phyloP scores from a whole-genome alignment of 345 rosid species.

The Bruguiera gymnorhiza region DNA sequence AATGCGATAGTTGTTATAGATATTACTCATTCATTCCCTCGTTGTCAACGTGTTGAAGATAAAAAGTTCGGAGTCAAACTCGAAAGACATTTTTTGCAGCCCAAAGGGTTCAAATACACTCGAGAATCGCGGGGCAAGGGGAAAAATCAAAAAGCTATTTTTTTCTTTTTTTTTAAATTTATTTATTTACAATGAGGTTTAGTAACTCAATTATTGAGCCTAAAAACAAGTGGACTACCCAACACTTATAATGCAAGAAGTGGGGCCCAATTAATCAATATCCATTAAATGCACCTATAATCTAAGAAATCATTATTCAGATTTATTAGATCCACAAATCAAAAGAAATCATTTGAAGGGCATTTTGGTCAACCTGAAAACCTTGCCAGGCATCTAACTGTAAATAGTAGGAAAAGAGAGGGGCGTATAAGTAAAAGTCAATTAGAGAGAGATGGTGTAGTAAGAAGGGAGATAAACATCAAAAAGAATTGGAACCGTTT shows the following conservation, averaged over 20 bases:
- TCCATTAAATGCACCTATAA: constrained; percentile 21
- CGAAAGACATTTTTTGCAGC: background rate
- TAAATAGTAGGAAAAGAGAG: background rate
- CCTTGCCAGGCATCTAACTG: too few species aligned
- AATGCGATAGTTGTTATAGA: too few species aligned
- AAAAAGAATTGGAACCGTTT: constrained; percentile 1
- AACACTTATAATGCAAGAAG: constrained; percentile 20
- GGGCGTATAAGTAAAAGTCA: background rate
- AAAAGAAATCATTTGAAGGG: background rate
- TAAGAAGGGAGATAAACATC: constrained; percentile 7
- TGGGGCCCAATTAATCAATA: constrained; percentile 33
- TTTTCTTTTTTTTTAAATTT: background rate
- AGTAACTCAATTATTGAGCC: constrained; percentile 35
- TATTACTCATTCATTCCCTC: background rate
- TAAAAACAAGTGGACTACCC: constrained; percentile 15
- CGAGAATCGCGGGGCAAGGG: background rate
- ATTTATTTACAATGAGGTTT: constrained; percentile 14
- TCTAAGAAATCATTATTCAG: background rate
- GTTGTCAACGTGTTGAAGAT: background rate
- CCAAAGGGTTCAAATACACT: background rate
- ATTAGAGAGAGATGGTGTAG: background rate
- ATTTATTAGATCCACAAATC: too few species aligned
- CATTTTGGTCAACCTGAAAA: background rate
- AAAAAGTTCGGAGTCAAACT: constrained; percentile 17
- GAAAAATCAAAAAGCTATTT: background rate